Conservation (phyloP, 2,329 filamentous ascomycete species). For the Cylindrodendrum hubeiense region DNA sequence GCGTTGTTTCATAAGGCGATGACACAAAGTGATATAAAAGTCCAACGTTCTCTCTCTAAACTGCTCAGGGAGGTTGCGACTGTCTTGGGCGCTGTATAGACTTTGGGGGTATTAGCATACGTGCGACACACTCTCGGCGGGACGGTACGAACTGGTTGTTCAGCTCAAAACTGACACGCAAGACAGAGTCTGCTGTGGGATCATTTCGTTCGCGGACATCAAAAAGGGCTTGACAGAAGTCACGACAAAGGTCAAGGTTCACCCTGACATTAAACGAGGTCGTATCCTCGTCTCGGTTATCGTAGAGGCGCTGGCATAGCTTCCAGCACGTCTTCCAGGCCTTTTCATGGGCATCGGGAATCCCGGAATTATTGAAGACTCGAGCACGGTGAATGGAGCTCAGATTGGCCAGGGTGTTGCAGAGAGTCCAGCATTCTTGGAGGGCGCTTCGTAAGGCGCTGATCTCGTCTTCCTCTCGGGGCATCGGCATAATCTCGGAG, state of each 20-base stretch:
- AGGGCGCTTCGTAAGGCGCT: conserved; percentile 80
- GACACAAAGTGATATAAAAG: conserved; percentile 94
- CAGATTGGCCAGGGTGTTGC: conserved; percentile 88
- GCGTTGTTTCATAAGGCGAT: conserved; percentile 95
- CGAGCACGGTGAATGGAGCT: conserved; percentile 86
- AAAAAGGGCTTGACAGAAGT: conserved; percentile 93
- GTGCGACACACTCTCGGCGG: neutral
- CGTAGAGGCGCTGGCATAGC: conserved; percentile 89
- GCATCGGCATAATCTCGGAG: conserved; percentile 56
- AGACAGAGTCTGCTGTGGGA: conserved; percentile 84
- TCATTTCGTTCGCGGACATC: conserved; percentile 85
- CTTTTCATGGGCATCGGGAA: conserved; percentile 83
- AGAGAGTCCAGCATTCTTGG: conserved; percentile 92
- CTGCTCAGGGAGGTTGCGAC: conserved; percentile 81
- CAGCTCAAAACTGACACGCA: conserved; percentile 93
- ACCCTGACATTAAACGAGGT: conserved; percentile 76
- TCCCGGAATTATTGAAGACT: conserved; percentile 80
- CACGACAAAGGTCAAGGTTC: conserved; percentile 87
- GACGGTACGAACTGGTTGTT: conserved; percentile 81
- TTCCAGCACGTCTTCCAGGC: conserved; percentile 97
- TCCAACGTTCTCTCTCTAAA: conserved; percentile 92
- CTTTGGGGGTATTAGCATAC: conserved; percentile 52
- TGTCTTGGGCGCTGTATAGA: conserved; percentile 90
- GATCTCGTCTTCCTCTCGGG: conserved; percentile 70
- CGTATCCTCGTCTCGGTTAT: conserved; percentile 79